These are phyloP conservation scores for Antitrichia curtipendula DNA, from an alignment of 225 moss, liverwort and hornwort species.

Conservation along the genomic window DNA sequence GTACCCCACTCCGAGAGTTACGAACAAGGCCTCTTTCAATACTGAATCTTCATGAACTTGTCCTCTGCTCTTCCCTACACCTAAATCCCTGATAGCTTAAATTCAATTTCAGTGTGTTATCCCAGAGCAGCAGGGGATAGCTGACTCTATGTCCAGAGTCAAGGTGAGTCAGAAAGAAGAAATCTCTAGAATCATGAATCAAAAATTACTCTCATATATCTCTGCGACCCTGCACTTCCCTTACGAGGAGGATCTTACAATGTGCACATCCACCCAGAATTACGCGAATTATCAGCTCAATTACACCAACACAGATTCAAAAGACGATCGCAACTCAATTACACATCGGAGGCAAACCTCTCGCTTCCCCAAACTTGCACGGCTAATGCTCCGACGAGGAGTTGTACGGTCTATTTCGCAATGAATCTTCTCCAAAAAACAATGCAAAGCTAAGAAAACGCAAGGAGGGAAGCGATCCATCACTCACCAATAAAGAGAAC, in stretches of 20 bases:
- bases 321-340: not conserved
- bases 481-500: constrained; percentile 77
- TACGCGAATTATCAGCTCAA: not conserved
- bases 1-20: not conserved
- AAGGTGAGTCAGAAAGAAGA: not conserved
- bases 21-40: not conserved
- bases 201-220: not conserved
- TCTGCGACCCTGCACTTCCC: not conserved
- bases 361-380: not conserved
- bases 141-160: not conserved
- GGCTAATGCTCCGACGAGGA: not conserved
- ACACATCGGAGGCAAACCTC: not conserved
- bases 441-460: not conserved
- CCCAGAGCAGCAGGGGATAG: not conserved
- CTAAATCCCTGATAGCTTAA: not conserved
- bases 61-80: not conserved
- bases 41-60: not conserved
- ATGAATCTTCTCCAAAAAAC: not conserved
- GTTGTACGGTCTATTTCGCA: not conserved
- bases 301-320: not conserved
- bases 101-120: not conserved
- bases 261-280: not conserved
- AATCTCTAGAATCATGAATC: not conserved
- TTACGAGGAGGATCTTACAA: not conserved
- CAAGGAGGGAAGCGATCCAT: not conserved